These are phyloP conservation scores for Hortiboletus flavorubellus DNA, from an alignment of 768 basidiomycete genomes.

Conservation along the genomic window DNA sequence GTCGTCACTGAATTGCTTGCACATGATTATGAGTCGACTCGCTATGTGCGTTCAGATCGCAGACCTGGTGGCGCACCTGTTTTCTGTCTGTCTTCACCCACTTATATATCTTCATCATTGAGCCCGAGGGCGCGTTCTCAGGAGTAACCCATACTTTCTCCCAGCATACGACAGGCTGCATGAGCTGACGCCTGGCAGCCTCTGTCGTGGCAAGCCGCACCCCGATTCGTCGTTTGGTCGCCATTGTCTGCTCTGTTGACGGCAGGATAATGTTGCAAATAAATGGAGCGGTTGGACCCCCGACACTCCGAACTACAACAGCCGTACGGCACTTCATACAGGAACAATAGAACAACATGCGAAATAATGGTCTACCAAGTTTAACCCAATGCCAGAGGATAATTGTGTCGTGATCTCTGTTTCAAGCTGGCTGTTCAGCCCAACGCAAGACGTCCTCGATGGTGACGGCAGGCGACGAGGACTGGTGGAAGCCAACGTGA, in stretches of 20 bases:
- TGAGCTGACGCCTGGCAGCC: conserved; percentile 78
- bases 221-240: conserved; percentile 72
- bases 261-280: neutral
- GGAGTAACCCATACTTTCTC: conserved; percentile 71
- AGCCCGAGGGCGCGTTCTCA: conserved; percentile 50
- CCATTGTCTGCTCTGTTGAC: conserved; percentile 40
- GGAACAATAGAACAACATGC: neutral
- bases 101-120: conserved; percentile 64
- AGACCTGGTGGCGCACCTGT: conserved; percentile 49
- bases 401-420: neutral
- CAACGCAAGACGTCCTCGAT: conserved; percentile 49
- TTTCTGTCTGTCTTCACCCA: conserved; percentile 80
- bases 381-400: neutral
- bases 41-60: neutral
- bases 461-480: conserved; percentile 10
- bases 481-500: conserved; percentile 7
- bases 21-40: conserved; percentile 1
- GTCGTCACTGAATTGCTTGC: conserved; percentile 84
- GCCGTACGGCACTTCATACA: neutral
- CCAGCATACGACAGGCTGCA: conserved; percentile 88
- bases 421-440: conserved; percentile 47
- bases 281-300: conserved; percentile 14
- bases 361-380: neutral
- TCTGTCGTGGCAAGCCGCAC: conserved; percentile 75
- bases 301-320: conserved; percentile 7